phyloP scores from a whole-genome alignment of 176 grass and related monocot species.

The Oryza longistaminata region DNA sequence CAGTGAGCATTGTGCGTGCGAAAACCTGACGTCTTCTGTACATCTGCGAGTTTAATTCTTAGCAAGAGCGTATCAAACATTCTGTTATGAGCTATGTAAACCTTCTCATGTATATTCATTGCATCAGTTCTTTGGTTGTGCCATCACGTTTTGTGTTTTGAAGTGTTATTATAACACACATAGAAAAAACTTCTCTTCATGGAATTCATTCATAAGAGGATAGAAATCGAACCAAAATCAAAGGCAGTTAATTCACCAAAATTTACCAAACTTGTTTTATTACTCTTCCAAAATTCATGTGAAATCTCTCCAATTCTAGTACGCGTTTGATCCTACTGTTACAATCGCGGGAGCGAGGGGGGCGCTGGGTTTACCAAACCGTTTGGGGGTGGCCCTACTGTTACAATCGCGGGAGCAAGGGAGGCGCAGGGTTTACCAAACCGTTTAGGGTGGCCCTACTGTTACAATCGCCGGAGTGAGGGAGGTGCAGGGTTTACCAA shows the following conservation, averaged over 20 bases:
- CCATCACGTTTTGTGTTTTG: neutral
- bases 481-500: no score
- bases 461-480: no score
- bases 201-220: no score
- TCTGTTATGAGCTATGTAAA: constrained; percentile 26
- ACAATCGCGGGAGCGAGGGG: no score
- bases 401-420: no score
- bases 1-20: neutral
- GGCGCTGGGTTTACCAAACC: no score
- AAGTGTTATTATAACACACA: neutral
- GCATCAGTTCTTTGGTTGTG: neutral
- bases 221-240: neutral
- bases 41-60: constrained; percentile 34
- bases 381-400: no score
- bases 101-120: constrained; percentile 30
- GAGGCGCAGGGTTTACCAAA: no score
- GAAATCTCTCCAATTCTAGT: neutral
- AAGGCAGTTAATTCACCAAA: neutral
- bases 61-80: constrained; percentile 6
- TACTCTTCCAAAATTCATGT: neutral
- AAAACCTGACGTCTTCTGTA: constrained; percentile 29
- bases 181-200: neutral
- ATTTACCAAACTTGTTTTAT: neutral
- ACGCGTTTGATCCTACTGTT: no score
- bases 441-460: no score